Percentiles rank a stretch among this genome's conserved stretches.
Conservation (phyloP, 1,284 basidiomycete species). For the Trichosporon ovoides region DNA sequence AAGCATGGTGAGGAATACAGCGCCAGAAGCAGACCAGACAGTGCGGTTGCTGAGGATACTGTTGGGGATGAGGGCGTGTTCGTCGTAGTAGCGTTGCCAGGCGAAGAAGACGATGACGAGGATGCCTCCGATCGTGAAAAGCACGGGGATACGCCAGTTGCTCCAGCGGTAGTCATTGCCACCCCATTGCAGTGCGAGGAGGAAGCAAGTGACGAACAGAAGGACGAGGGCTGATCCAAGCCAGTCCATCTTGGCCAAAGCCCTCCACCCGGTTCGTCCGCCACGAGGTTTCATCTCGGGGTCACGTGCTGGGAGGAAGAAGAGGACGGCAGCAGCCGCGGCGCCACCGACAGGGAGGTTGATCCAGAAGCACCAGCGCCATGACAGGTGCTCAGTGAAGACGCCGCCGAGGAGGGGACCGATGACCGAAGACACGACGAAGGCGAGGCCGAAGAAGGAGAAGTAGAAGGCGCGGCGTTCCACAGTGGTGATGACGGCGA, state of each 20-base stretch:
- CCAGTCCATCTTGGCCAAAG: slow-evolving; percentile 47
- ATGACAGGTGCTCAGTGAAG: slow-evolving; percentile 51
- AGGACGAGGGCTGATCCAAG: slow-evolving; percentile 49
- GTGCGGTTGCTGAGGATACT: slow-evolving; percentile 41
- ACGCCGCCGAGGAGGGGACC: slow-evolving; percentile 49
- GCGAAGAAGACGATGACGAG: slow-evolving; percentile 42
- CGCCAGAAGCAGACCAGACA: slow-evolving; percentile 39
- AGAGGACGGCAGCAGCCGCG: slow-evolving; percentile 46
- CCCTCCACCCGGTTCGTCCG: slow-evolving; percentile 21
- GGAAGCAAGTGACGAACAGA: slow-evolving; percentile 46
- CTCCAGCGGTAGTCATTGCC: slow-evolving; percentile 44
- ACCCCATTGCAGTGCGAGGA: slow-evolving; percentile 52
- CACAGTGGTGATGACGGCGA: slow-evolving; percentile 46
- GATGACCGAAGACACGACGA: slow-evolving; percentile 46
- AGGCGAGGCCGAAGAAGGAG: slow-evolving; percentile 41
- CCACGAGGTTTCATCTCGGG: slow-evolving; percentile 33
- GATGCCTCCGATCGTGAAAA: slow-evolving; percentile 47
- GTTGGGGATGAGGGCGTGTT: slow-evolving; percentile 41
- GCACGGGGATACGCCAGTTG: slow-evolving; percentile 43
- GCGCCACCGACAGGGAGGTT: slow-evolving; percentile 51
- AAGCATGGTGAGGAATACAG: slow-evolving; percentile 50
- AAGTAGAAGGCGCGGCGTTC: slow-evolving; percentile 50
- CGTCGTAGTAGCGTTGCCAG: slow-evolving; percentile 46
- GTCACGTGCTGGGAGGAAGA: slow-evolving; percentile 51
- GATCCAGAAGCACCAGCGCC: slow-evolving; percentile 53